Base-by-base conservation (phyloP, 768 basidiomycete genomes). In the Tulasnella sp. region DNA sequence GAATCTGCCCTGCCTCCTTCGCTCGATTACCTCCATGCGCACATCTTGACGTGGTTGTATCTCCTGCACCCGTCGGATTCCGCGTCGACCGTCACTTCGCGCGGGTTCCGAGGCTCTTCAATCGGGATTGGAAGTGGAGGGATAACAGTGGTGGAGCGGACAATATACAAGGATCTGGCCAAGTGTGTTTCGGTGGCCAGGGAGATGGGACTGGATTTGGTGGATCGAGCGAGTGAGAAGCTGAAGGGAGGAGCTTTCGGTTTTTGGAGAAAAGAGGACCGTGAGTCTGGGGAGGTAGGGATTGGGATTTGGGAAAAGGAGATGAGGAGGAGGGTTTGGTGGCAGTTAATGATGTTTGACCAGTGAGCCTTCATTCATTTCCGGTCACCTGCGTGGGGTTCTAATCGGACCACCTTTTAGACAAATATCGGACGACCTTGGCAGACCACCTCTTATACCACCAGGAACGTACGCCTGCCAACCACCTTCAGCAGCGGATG, bases 271-370 rank as follows among this genome's bases (percentile, higher is more conserved):
- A 2, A 1, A 19, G 31, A 48, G 31, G 74, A 40, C 0, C 1
- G 0, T 24, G 14, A 46, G 42, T n/a, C 19, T 0, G 14, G 73
- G 5, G 77, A 72, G 3, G 34, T 72, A 44, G 56, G 68, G 52
- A 71, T 78, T 62, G 77, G 77, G 3, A 42, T 73, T 78, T 78
- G 77, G 77, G 77, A 78, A 68, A 73, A 40, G 19, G 89, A 90
- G 84, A 85, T 87, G 74, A 85, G 90, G 77, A 84, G 89, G 79
- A 85, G 91, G 81, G 84, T 93, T 7, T 94, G 94, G 92, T 95
- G 94, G 94, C 92, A 93, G 76, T 87, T 94, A 14, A 88, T 90
- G 83, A 93, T 89, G 84, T 94, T 91, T 84, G 94, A 95, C 84
- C 83, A 92, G 94, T 94, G 84, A 82, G 92, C 89, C 14, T 24